Conservation (phyloP, 1,284 basidiomycete genomes). For the Ganoderma meredithae region DNA sequence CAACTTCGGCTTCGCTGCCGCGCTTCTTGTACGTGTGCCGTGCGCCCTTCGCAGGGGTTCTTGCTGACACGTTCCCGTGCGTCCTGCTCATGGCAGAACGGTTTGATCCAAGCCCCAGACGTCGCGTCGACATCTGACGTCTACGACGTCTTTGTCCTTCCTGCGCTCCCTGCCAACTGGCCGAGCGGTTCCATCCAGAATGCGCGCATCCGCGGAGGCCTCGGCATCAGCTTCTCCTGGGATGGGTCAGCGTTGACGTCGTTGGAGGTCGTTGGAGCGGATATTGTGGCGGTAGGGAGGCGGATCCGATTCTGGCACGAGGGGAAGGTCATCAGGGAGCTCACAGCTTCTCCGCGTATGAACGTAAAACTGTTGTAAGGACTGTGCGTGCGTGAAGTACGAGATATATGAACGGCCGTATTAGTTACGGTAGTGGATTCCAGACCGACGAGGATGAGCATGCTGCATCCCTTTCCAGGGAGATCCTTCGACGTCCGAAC, state of each 20-base stretch:
- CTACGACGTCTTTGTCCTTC: constrained; percentile 64
- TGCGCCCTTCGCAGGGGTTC: neutral
- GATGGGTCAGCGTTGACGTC: constrained; percentile 49
- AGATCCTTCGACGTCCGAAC: no score
- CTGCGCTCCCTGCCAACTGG: constrained; percentile 71
- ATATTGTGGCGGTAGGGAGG: constrained; percentile 40
- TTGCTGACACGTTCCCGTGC: no score
- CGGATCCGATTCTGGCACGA: constrained; percentile 54
- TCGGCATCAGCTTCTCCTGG: constrained; percentile 65
- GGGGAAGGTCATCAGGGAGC: constrained; percentile 49
- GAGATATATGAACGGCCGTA: neutral
- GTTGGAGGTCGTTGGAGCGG: constrained; percentile 47
- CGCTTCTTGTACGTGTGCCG: constrained; percentile 58
- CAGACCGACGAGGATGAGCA: neutral
- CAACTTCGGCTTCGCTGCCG: constrained; percentile 73
- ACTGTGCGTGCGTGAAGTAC: neutral
- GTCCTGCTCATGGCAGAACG: constrained; percentile 72
- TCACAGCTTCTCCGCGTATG: constrained; percentile 35
- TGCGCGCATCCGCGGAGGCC: constrained; percentile 65
- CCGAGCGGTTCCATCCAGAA: constrained; percentile 61
- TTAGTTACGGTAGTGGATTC: neutral
- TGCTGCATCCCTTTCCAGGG: no score
- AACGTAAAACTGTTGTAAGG: constrained; percentile 20
- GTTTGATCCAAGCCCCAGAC: constrained; percentile 72
- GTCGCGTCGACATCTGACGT: constrained; percentile 56